Percentiles rank a stretch among this genome's conserved stretches.
Conservation (phyloP, 345 rosid genomes). For the Arabidopsis suecica region DNA sequence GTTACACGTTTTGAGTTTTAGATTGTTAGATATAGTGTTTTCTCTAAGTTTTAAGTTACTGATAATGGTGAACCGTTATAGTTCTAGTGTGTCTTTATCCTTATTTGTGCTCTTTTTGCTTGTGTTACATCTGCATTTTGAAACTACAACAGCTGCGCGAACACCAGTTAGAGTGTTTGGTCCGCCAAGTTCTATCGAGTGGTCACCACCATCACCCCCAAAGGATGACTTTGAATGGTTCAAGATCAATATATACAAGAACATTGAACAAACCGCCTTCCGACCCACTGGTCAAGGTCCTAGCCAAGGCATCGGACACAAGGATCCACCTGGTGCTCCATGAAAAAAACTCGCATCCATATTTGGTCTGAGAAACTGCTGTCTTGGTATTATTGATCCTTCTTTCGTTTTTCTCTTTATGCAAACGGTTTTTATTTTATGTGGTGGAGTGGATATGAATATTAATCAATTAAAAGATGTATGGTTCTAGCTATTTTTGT, state of each 20-base stretch:
- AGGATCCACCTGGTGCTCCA: slow-evolving; percentile 37
- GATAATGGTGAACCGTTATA: slow-evolving; percentile 36
- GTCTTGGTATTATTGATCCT: slow-evolving; percentile 25
- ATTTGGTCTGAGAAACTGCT: background rate
- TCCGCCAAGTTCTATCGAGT: background rate
- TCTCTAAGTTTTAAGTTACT: slow-evolving; percentile 1
- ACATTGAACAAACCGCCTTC: slow-evolving; percentile 42
- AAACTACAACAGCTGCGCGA: slow-evolving; percentile 14
- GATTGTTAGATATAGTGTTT: slow-evolving; percentile 9
- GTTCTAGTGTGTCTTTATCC: slow-evolving; percentile 9
- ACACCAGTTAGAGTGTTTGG: slow-evolving; percentile 19
- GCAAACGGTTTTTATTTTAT: background rate
- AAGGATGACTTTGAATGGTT: slow-evolving; percentile 27
- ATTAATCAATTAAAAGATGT: background rate
- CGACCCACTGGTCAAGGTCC: slow-evolving; percentile 45
- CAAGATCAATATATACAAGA: slow-evolving; percentile 42
- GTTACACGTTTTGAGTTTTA: background rate
- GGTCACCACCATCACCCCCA: slow-evolving; percentile 37
- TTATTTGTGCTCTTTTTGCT: slow-evolving; percentile 10
- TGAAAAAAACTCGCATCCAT: background rate
- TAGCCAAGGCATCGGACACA: slow-evolving; percentile 47
- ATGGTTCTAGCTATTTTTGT: background rate
- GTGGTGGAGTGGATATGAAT: slow-evolving; percentile 11
- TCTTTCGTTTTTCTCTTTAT: slow-evolving; percentile 9
- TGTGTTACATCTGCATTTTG: slow-evolving; percentile 37